Base-by-base conservation (phyloP, 2,329 filamentous ascomycete genomes). In the Cytospora mali region DNA sequence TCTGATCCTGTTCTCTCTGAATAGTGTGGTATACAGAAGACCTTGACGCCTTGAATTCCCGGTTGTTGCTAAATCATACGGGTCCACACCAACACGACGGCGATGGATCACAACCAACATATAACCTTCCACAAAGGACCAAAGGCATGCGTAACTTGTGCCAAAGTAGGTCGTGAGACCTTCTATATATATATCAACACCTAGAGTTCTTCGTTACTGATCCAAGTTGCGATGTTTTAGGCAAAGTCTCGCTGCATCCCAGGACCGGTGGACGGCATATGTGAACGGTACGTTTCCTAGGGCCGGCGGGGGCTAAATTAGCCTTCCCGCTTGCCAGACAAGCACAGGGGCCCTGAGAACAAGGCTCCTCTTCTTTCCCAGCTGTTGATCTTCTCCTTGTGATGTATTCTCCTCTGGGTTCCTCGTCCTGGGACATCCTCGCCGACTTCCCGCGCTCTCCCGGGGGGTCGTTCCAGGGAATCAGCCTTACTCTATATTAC, bases 171-270 rank as follows among this genome's bases (percentile, higher is more conserved):
- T 33, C 46, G 33, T 48, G 48, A 39, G 35, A 13, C 9, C n/a
- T 28, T 4, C 9, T n/a, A n/a, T n/a, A n/a, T n/a, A 13, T 25
- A 10, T 29, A 16, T 25, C 11, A 18, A 23, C 21, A 1, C 18
- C 14, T 13, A n/a, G 6, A 14, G 21, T 28, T n/a, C n/a, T n/a
- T 14, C 42, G 49, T 11, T 27, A 28, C 57, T 59, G 27, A 59
- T 46, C 23, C 28, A 23, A n/a, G 14, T 16, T 27, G 11, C 33
- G n/a, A 49, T 49, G 27, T 13, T 50, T 9, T 18, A 65, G 60
- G 81, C 81, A n/a, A 83, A 83, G 68, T 77, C 80, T 31, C 75
- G 80, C 67, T 83, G 81, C 51, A 77, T 81, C 28, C 73, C 78
- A 0, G 77, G 80, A 3, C 75, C 77, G 11, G 69, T 71, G 16